Conservation (phyloP, 805 yeast genomes). For the Kazachstania taianensis region DNA sequence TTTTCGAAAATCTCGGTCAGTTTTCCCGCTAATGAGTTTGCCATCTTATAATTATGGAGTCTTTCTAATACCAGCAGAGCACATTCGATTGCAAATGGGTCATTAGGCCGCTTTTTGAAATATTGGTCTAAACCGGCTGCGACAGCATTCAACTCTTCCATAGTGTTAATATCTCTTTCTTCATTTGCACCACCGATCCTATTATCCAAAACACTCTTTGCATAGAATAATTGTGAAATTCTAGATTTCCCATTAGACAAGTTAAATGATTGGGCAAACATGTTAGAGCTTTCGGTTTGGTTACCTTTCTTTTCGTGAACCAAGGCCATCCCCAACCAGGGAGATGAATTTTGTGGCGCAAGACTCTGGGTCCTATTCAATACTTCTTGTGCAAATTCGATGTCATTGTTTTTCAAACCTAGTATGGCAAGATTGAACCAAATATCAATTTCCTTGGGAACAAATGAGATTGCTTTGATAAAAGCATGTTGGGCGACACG, state of each 20-base stretch:
- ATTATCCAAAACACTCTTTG: slow-evolving; percentile 43
- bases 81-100: slow-evolving; percentile 45
- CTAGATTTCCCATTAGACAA: slow-evolving; percentile 67
- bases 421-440: slow-evolving; percentile 82
- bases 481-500: slow-evolving; percentile 86
- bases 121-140: slow-evolving; percentile 55
- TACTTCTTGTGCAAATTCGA: slow-evolving; percentile 62
- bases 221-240: slow-evolving; percentile 63
- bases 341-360: slow-evolving; percentile 60
- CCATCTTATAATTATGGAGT: slow-evolving; percentile 49
- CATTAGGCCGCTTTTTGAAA: slow-evolving; percentile 51
- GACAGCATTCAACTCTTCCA: slow-evolving; percentile 61
- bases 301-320: slow-evolving; percentile 44
- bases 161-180: slow-evolving; percentile 45
- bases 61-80: slow-evolving; percentile 57
- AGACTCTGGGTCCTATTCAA: slow-evolving; percentile 66
- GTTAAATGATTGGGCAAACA: slow-evolving; percentile 70
- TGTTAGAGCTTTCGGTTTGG: slow-evolving; percentile 37
- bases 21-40: slow-evolving; percentile 37
- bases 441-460: slow-evolving; percentile 52
- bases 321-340: slow-evolving; percentile 87
- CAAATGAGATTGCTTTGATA: slow-evolving; percentile 65
- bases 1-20: slow-evolving; percentile 43
- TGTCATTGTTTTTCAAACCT: slow-evolving; percentile 58
- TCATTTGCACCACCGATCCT: slow-evolving; percentile 36